A percentile compares a stretch with the other conserved stretches of the same genome.
Conservation (phyloP, 1,284 basidiomycete species). For the Malassezia cuniculi region DNA sequence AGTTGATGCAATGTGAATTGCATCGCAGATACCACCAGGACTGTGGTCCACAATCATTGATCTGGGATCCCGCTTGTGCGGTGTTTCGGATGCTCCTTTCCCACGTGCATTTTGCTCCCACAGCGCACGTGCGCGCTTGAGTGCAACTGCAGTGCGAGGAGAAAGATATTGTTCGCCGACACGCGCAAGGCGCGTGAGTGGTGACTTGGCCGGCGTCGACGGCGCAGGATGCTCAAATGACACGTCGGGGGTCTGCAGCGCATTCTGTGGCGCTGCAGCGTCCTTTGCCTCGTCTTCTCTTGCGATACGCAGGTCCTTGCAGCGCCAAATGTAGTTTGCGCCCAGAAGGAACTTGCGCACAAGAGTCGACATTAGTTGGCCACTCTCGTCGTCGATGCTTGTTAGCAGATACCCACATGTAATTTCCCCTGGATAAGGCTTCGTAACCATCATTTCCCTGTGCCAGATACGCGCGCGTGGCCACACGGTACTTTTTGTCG, state of each 20-base stretch:
- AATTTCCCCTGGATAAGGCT: conserved; percentile 56
- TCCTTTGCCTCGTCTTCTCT: conserved; percentile 8
- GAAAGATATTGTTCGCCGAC: not conserved
- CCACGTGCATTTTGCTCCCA: conserved; percentile 4
- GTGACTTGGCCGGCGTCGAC: not conserved
- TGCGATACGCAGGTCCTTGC: conserved; percentile 19
- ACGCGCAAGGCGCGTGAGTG: conserved; percentile 5
- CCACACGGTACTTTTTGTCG: conserved; percentile 54
- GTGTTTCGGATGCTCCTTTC: too few species aligned
- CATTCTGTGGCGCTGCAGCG: conserved; percentile 12
- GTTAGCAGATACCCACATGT: too few species aligned
- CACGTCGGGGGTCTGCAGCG: conserved; percentile 14
- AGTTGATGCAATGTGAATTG: conserved; percentile 22
- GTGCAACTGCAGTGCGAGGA: not conserved
- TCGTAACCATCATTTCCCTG: conserved; percentile 61
- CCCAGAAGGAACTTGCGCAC: conserved; percentile 76
- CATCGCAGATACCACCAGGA: conserved; percentile 26
- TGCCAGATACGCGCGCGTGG: conserved; percentile 65
- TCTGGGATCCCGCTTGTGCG: not conserved
- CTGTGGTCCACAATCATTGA: conserved; percentile 25
- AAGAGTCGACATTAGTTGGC: conserved; percentile 65
- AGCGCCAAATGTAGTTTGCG: conserved; percentile 26
- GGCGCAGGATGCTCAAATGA: not conserved
- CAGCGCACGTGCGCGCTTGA: conserved; percentile 2
- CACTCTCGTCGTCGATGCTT: conserved; percentile 72